Conservation (phyloP, 352 stramenopile species). For the Globisporangium megalacanthum region DNA sequence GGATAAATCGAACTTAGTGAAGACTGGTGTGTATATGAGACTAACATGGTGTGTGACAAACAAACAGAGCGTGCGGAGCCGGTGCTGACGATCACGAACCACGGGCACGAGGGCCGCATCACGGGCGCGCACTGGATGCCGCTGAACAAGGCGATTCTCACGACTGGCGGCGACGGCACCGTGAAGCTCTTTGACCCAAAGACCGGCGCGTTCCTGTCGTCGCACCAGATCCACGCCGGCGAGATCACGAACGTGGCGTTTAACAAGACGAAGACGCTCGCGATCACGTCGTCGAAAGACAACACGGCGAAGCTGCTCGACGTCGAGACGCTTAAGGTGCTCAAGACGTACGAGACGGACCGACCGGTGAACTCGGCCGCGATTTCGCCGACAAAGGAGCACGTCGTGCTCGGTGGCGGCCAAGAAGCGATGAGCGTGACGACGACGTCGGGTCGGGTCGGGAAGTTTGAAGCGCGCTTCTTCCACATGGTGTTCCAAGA, state of each 20-base stretch:
- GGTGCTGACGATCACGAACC: slow-evolving; percentile 70
- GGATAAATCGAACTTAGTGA: background rate
- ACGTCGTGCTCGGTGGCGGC: slow-evolving; percentile 96
- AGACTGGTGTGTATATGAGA: no score
- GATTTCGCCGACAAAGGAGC: slow-evolving; percentile 95
- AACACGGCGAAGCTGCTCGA: slow-evolving; percentile 97
- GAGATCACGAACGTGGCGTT: slow-evolving; percentile 96
- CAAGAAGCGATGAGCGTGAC: slow-evolving; percentile 99
- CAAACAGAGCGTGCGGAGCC: slow-evolving; percentile 45
- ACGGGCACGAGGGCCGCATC: slow-evolving; percentile 76
- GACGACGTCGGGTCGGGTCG: slow-evolving; percentile 89
- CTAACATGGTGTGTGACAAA: background rate
- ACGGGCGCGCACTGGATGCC: slow-evolving; percentile 84
- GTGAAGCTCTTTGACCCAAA: slow-evolving; percentile 81
- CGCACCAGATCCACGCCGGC: slow-evolving; percentile 91
- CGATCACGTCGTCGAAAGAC: slow-evolving; percentile 97
- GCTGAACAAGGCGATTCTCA: slow-evolving; percentile 84
- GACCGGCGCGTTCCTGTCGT: slow-evolving; percentile 64
- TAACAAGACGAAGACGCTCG: slow-evolving; percentile 95
- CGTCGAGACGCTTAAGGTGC: slow-evolving; percentile 91
- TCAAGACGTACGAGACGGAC: slow-evolving; percentile 99
- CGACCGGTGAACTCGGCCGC: slow-evolving; percentile 97
- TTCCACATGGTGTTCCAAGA: slow-evolving; percentile 99
- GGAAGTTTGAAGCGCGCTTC: slow-evolving; percentile 96
- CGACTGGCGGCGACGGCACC: slow-evolving; percentile 72